phyloP scores from a whole-genome alignment of 768 basidiomycete species.

The Lyophyllum semitale region DNA sequence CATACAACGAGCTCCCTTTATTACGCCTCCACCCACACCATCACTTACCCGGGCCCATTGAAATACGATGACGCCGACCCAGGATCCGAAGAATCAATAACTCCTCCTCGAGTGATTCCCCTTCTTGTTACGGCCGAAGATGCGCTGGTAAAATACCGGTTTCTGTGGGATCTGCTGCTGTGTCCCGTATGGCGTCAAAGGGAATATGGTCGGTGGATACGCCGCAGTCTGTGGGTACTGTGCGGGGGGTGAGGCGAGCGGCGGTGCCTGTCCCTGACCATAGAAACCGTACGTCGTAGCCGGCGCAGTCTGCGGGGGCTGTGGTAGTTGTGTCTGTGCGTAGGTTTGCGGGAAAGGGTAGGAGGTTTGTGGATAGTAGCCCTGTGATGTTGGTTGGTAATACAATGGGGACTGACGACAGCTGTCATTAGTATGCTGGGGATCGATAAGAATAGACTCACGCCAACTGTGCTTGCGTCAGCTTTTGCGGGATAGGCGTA shows the following conservation, averaged over 20 bases:
- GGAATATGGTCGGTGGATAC: conserved; percentile 9
- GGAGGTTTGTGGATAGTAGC: background rate
- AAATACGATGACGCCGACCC: background rate
- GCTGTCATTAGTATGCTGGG: background rate
- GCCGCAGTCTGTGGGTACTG: conserved; percentile 8
- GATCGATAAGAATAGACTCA: background rate
- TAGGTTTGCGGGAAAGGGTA: conserved; percentile 1
- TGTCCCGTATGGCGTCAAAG: conserved; percentile 5
- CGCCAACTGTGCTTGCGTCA: background rate
- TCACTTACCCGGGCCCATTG: background rate
- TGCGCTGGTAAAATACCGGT: conserved; percentile 11
- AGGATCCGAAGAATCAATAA: background rate
- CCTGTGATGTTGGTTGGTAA: background rate
- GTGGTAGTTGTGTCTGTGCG: background rate
- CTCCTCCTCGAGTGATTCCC: background rate
- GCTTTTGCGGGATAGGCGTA: background rate
- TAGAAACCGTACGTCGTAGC: background rate
- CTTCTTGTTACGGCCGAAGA: conserved; percentile 4
- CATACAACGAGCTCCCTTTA: background rate
- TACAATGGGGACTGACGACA: background rate
- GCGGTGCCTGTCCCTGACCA: background rate
- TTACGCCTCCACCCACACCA: background rate
- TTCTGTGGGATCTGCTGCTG: conserved; percentile 3
- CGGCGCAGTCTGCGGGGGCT: conserved; percentile 2
- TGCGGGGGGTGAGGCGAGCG: background rate